phyloP scores from a whole-genome alignment of 768 basidiomycete species.

The Hypholoma fasciculare region DNA sequence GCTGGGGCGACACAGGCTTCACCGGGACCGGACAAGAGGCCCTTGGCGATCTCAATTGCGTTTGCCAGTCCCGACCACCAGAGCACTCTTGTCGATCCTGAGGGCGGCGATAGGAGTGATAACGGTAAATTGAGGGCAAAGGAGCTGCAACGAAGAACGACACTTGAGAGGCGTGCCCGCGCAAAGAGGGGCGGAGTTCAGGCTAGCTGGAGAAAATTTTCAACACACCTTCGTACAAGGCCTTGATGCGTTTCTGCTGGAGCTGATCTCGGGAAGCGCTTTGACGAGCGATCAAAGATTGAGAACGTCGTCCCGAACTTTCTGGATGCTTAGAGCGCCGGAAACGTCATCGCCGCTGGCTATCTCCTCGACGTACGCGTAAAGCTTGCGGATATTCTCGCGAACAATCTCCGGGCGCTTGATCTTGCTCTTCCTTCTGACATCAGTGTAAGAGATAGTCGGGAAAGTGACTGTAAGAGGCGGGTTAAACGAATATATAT shows the following conservation, averaged over 20 bases:
- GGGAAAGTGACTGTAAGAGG: constrained; percentile 98
- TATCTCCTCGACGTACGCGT: constrained; percentile 99
- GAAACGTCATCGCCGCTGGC: constrained; percentile 89
- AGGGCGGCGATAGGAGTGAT: too few relatives aligned
- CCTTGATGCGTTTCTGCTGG: constrained; percentile 94
- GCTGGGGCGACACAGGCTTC: constrained; percentile 82
- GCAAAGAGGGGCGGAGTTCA: constrained; percentile 60
- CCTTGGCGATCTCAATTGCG: too few relatives aligned
- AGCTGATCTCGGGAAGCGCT: constrained; percentile 94
- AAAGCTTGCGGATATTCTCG: constrained; percentile 94
- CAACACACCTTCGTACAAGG: constrained; percentile 95
- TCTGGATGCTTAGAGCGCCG: constrained; percentile 87
- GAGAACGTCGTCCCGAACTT: constrained; percentile 95
- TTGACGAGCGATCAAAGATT: constrained; percentile 98
- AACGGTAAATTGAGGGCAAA: too few relatives aligned
- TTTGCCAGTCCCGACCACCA: too few relatives aligned
- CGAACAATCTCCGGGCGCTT: constrained; percentile 94
- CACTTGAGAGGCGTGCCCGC: too few relatives aligned
- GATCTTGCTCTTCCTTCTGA: constrained; percentile 92
- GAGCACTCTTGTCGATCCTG: too few relatives aligned
- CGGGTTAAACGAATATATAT: too few relatives aligned
- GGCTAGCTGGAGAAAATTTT: constrained; percentile 84
- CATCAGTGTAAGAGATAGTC: constrained; percentile 93
- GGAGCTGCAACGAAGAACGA: too few relatives aligned
- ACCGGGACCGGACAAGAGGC: too few relatives aligned